Percentiles rank a stretch among this genome's conserved stretches.
Evolutionary conservation across 1,139 yeast species (phyloP).

Genomic region (Suhomyces kunorum): DNA sequence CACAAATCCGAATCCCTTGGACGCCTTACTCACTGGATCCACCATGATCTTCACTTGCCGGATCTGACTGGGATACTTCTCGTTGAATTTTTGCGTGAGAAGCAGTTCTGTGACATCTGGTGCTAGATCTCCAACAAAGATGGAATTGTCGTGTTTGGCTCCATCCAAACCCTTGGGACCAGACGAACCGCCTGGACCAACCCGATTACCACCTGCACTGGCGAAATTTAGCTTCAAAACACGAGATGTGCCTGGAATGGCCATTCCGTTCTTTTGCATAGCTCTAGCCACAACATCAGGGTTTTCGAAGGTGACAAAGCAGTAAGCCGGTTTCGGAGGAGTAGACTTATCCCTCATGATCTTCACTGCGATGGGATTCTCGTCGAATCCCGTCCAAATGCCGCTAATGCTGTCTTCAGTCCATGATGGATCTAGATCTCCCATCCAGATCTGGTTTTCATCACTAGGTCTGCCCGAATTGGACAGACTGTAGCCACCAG

Average conservation of each 20-base stretch:
- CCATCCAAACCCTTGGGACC: constrained; percentile 6
- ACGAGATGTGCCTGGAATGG: constrained; percentile 60
- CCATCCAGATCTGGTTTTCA: constrained; percentile 75
- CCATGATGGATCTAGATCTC: constrained; percentile 86
- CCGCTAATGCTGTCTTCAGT: constrained; percentile 67
- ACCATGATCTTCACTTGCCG: constrained; percentile 86
- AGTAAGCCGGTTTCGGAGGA: constrained; percentile 59
- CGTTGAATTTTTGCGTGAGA: constrained; percentile 67
- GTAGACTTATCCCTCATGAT: constrained; percentile 41
- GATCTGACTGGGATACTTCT: constrained; percentile 65
- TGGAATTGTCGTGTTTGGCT: constrained; percentile 53
- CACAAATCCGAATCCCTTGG: constrained; percentile 93
- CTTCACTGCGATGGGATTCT: constrained; percentile 38
- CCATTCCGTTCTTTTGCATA: constrained; percentile 64
- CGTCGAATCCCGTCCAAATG: constrained; percentile 59
- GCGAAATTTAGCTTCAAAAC: constrained; percentile 85
- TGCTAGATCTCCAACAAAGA: constrained; percentile 85
- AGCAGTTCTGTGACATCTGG: constrained; percentile 75
- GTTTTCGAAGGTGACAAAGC: constrained; percentile 78
- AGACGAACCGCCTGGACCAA: background rate
- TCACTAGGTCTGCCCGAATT: constrained; percentile 11
- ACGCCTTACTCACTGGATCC: constrained; percentile 71
- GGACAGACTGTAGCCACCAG: constrained; percentile 1
- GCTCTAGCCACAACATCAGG: constrained; percentile 73
- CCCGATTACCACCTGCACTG: constrained; percentile 28